A percentile compares a stretch with the other conserved stretches of the same genome.
Evolutionary conservation across 768 basidiomycete species (phyloP).

Genomic region (Suillus decipiens): DNA sequence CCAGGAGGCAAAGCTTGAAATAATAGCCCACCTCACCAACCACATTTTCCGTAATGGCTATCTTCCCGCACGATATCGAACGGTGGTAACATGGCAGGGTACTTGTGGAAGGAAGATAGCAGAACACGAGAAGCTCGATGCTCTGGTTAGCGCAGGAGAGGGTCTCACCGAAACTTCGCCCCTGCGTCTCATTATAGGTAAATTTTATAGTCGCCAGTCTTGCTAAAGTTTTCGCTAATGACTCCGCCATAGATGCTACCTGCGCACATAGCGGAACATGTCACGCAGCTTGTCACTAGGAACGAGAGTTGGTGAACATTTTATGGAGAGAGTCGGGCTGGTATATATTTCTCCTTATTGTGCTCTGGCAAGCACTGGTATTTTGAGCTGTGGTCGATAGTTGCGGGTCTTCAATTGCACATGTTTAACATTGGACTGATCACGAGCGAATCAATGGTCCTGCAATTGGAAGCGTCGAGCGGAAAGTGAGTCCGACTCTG

Average conservation of each 20-base stretch:
- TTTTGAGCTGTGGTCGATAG: constrained; percentile 11
- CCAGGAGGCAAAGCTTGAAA: constrained; percentile 35
- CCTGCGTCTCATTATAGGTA: constrained; percentile 24
- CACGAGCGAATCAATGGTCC: neutral
- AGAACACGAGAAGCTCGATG: constrained; percentile 29
- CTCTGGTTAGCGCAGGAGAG: constrained; percentile 20
- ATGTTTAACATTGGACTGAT: neutral
- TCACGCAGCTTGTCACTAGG: constrained; percentile 7
- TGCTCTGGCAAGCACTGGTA: neutral
- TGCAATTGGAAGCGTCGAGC: neutral
- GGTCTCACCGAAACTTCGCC: constrained; percentile 23
- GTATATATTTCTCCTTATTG: neutral
- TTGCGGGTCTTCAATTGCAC: constrained; percentile 3
- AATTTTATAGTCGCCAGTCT: neutral
- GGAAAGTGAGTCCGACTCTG: too few relatives aligned
- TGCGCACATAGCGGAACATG: constrained; percentile 15
- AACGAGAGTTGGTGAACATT: constrained; percentile 3
- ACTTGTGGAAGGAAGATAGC: constrained; percentile 36
- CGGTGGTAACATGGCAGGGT: constrained; percentile 44
- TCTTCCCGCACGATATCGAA: constrained; percentile 34
- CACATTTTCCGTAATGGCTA: constrained; percentile 45
- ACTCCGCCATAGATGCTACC: constrained; percentile 12
- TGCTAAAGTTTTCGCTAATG: neutral
- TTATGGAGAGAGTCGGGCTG: neutral
- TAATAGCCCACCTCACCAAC: constrained; percentile 49